A percentile compares a stretch with the other conserved stretches of the same genome.
phyloP scores from a whole-genome alignment of 2,329 filamentous ascomycete genomes.

The Phialophora chinensis region DNA sequence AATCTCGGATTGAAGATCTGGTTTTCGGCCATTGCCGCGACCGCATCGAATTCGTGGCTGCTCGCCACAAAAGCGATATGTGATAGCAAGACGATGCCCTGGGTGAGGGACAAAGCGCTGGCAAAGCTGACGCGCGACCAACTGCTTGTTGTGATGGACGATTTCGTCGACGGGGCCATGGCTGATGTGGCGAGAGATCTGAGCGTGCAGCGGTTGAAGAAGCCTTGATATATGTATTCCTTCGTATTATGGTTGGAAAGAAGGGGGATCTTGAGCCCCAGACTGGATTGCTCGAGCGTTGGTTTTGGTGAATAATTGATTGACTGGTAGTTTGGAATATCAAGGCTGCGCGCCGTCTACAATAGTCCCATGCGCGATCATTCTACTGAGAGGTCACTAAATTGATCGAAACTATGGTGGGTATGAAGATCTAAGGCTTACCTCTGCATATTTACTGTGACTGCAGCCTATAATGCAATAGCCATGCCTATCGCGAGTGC shows the following conservation, averaged over 20 bases:
- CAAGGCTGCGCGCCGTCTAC: too few species aligned
- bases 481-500: too few species aligned
- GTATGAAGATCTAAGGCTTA: neutral
- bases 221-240: neutral
- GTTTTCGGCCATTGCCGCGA: constrained; percentile 54
- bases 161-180: constrained; percentile 5
- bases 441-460: neutral
- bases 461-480: neutral
- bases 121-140: constrained; percentile 39
- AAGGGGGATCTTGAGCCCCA: neutral
- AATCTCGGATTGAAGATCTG: constrained; percentile 24
- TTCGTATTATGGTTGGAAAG: too few species aligned
- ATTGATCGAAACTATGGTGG: too few species aligned
- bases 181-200: neutral
- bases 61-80: constrained; percentile 61
- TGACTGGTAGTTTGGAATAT: too few species aligned
- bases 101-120: constrained; percentile 24
- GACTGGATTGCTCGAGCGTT: neutral
- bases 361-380: too few species aligned
- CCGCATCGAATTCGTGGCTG: constrained; percentile 54
- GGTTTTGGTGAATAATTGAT: too few species aligned
- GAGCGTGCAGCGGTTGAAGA: neutral
- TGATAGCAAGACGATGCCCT: constrained; percentile 57
- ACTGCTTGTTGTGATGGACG: neutral
- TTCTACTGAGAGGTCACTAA: too few species aligned